Evolutionary conservation across 2,329 filamentous ascomycete genomes (phyloP), one percentile per base, ranked within the genome.

Genomic region (Fusarium solani-melongenae): DNA sequence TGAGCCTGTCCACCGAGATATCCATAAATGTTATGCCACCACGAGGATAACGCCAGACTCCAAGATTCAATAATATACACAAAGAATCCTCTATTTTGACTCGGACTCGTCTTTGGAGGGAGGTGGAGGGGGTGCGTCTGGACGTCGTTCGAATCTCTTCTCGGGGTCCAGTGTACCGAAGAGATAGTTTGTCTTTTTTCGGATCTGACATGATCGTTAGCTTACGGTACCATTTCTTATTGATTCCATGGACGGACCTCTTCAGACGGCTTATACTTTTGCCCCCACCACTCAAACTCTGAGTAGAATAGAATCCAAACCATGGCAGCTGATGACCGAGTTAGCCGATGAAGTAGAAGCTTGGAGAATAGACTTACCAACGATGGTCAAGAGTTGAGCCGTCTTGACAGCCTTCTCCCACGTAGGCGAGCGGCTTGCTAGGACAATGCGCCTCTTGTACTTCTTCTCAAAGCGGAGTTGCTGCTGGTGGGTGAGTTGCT

Each of bases 381-480:
- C 84, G 53, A 91, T 86, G 41, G 85, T 88, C 27, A 83, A 83
- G 12, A 91, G 88, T 82, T 94, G 93, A 58, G 87, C 87, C 71
- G 94, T 83, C 81, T 90, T 90, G 64, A 92, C 85, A 69, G 84
- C 86, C 81, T 92, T 93, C 46, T 88, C 87, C 91, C 91, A 94
- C 56, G 83, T 81, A 10, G 92, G 92, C 24, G 91, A 84, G 44
- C 88, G 86, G 79, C 88, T 89, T 76, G 90, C 89, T 74, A 93
- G 82, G 66, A 87, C 86, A 29, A 92, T 82, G 62, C 93, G 88
- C 61, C 93, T 88, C 83, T 94, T 93, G 83, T 92, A 95, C 79
- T 92, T 92, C 81, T 93, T 91, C 85, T 96, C 93, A 76, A 94
- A 92, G 49, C 91, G 88, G 80, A 95, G 92, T 82, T 95, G 92